Evolutionary conservation across 2,329 filamentous ascomycete species (phyloP).

Genomic region (Cryoendolithus antarcticus): DNA sequence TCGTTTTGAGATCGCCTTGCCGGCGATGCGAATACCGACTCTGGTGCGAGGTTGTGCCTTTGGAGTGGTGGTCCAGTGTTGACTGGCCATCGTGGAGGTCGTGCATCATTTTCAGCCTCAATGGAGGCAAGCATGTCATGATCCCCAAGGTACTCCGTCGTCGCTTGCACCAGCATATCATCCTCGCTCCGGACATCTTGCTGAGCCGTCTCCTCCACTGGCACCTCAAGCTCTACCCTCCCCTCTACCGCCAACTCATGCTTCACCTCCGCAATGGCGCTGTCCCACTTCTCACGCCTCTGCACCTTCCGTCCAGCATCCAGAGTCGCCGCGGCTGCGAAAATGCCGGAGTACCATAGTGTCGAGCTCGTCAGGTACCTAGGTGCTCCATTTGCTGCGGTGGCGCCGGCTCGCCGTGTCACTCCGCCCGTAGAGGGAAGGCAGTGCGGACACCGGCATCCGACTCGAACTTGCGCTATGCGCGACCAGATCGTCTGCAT

Average conservation of each 20-base stretch:
- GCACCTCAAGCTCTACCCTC: constrained; percentile 10
- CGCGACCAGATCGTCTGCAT: constrained; percentile 62
- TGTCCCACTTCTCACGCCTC: constrained; percentile 48
- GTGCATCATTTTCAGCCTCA: constrained; percentile 9
- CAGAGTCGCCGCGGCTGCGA: constrained; percentile 51
- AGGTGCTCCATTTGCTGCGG: constrained; percentile 39
- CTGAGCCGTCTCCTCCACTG: constrained; percentile 4
- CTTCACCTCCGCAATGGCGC: constrained; percentile 44
- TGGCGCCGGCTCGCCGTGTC: constrained; percentile 39
- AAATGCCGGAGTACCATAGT: constrained; percentile 54
- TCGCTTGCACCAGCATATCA: background rate
- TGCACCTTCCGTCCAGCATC: constrained; percentile 50
- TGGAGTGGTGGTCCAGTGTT: constrained; percentile 26
- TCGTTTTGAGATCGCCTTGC: background rate
- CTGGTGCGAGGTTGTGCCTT: constrained; percentile 27
- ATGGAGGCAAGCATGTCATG: constrained; percentile 7
- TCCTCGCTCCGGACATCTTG: background rate
- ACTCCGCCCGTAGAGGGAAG: constrained; percentile 35
- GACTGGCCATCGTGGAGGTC: constrained; percentile 22
- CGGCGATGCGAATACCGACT: constrained; percentile 31
- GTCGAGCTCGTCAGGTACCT: constrained; percentile 42
- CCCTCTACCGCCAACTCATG: constrained; percentile 33
- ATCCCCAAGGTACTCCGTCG: background rate
- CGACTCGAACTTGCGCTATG: constrained; percentile 46
- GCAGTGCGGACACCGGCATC: constrained; percentile 51